These are phyloP conservation scores for Pythium myriotylum DNA, from an alignment of 352 stramenopile genomes.

Conservation along the genomic window DNA sequence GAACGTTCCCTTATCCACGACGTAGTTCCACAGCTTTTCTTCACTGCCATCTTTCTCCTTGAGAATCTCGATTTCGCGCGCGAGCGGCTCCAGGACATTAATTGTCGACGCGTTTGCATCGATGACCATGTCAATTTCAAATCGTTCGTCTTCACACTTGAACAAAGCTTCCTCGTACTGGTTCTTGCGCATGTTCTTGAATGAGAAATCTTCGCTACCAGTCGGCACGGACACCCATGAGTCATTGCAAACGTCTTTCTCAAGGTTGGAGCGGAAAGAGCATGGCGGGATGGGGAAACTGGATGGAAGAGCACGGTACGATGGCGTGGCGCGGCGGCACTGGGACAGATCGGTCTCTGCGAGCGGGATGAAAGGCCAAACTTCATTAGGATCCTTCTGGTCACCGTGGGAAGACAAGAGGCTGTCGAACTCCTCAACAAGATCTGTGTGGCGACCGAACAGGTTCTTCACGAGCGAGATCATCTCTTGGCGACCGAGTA, in stretches of 20 bases:
- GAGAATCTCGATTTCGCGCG: slow-evolving; percentile 92
- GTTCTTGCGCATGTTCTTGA: slow-evolving; percentile 99
- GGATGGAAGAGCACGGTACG: slow-evolving; percentile 96
- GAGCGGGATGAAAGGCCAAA: slow-evolving; percentile 91
- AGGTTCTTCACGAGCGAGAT: slow-evolving; percentile 88
- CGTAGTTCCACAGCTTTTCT: slow-evolving; percentile 84
- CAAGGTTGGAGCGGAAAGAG: slow-evolving; percentile 92
- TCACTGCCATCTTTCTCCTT: slow-evolving; percentile 65
- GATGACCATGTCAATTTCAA: slow-evolving; percentile 94
- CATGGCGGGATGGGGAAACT: slow-evolving; percentile 98
- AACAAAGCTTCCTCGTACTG: slow-evolving; percentile 99
- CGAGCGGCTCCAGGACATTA: slow-evolving; percentile 94
- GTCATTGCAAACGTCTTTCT: slow-evolving; percentile 94
- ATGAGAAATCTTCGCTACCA: slow-evolving; percentile 98
- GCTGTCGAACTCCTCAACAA: slow-evolving; percentile 81
- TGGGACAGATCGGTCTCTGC: slow-evolving; percentile 91
- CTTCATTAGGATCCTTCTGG: slow-evolving; percentile 84
- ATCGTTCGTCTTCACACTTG: slow-evolving; percentile 98
- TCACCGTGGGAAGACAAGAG: slow-evolving; percentile 76
- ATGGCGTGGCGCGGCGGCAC: slow-evolving; percentile 92
- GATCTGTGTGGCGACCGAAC: slow-evolving; percentile 83
- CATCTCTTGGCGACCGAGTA: slow-evolving; percentile 92
- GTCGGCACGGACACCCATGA: slow-evolving; percentile 98
- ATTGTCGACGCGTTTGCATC: slow-evolving; percentile 97
- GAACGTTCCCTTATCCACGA: slow-evolving; percentile 95